Percentiles rank a stretch among this genome's conserved stretches.
phyloP scores from a whole-genome alignment of 768 basidiomycete genomes.

The Termitomyces sp. region DNA sequence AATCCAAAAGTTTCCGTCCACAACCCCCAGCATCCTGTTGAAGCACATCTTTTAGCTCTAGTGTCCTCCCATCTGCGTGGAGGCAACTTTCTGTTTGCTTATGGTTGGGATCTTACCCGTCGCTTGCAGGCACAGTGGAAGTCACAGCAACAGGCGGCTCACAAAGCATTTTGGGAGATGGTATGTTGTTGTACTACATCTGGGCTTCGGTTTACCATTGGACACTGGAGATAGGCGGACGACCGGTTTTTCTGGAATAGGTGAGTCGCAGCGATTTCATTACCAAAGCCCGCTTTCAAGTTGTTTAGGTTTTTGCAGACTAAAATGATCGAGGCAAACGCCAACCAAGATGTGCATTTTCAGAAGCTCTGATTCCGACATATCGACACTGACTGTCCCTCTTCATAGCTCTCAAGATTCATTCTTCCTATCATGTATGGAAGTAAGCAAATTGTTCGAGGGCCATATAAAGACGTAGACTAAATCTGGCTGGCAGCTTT shows the following conservation, averaged over 20 bases:
- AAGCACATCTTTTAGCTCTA: constrained; percentile 81
- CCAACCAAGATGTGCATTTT: constrained; percentile 60
- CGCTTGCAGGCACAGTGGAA: constrained; percentile 81
- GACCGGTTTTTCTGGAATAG: constrained; percentile 99
- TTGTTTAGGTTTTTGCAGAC: constrained; percentile 32
- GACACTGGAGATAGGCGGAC: constrained; percentile 55
- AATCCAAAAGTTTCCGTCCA: constrained; percentile 63
- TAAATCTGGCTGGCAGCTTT: constrained; percentile 53
- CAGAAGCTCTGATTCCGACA: not conserved
- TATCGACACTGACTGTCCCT: constrained; percentile 11
- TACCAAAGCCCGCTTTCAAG: constrained; percentile 6
- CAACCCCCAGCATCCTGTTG: constrained; percentile 76
- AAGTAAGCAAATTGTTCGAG: constrained; percentile 50
- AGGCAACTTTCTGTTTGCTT: constrained; percentile 87
- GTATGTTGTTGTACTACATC: constrained; percentile 34
- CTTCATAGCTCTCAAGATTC: constrained; percentile 69
- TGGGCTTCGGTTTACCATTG: not conserved
- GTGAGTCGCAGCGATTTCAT: constrained; percentile 26
- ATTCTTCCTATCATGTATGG: constrained; percentile 94
- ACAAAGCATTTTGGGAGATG: constrained; percentile 70
- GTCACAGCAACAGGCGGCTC: constrained; percentile 42
- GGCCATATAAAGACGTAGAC: not conserved
- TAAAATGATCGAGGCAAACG: constrained; percentile 32
- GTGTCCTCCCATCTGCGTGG: constrained; percentile 77
- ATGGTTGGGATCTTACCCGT: constrained; percentile 86